Conservation (phyloP, 2,329 filamentous ascomycete genomes). For the Hyphodiscus sp. region DNA sequence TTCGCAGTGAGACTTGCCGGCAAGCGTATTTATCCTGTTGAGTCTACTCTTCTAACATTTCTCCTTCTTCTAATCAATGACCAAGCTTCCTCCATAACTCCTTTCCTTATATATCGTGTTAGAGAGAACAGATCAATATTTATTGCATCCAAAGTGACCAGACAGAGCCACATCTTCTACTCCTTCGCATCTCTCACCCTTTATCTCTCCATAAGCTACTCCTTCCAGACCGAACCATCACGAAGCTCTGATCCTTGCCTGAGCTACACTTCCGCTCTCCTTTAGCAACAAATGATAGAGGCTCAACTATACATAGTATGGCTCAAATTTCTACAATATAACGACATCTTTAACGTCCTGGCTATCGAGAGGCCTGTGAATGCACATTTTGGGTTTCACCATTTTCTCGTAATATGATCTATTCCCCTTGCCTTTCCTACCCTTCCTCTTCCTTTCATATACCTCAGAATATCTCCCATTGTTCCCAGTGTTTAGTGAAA, state of each 20-base stretch:
- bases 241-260: neutral
- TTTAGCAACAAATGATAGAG: neutral
- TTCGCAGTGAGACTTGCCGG: too few species aligned
- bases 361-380: conserved; percentile 23
- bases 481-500: conserved; percentile 4
- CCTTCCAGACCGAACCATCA: neutral
- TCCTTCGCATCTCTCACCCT: conserved; percentile 5
- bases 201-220: neutral
- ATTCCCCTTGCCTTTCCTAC: neutral
- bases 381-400: conserved; percentile 28
- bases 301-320: conserved; percentile 19
- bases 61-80: too few species aligned
- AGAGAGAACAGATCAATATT: neutral
- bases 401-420: conserved; percentile 23
- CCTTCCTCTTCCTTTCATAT: too few species aligned
- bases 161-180: conserved; percentile 2
- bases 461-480: too few species aligned
- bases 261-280: neutral
- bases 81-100: too few species aligned
- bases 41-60: too few species aligned
- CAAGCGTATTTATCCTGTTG: too few species aligned
- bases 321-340: conserved; percentile 30
- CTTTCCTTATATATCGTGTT: too few species aligned
- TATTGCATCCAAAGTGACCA: neutral
- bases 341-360: conserved; percentile 28